These are phyloP conservation scores for Tulasnella sp. DNA, from an alignment of 768 basidiomycete genomes.

Conservation along the genomic window DNA sequence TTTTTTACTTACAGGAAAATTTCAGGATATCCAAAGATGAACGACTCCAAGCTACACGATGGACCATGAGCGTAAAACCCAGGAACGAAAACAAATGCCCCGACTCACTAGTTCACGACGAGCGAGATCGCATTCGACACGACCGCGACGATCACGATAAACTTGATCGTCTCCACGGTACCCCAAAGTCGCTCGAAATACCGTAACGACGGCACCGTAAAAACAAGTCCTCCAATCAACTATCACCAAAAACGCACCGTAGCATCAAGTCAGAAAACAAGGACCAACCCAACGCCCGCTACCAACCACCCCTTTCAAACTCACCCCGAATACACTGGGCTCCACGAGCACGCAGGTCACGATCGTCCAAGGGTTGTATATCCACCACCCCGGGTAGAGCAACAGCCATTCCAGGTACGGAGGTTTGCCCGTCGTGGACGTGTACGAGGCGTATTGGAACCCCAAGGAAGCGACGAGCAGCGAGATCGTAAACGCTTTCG, in stretches of 20 bases:
- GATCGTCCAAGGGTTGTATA: conserved; percentile 89
- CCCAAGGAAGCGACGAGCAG: conserved; percentile 39
- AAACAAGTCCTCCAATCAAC: conserved; percentile 25
- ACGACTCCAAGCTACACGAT: conserved; percentile 48
- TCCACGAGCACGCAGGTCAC: conserved; percentile 85
- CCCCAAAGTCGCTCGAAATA: conserved; percentile 97
- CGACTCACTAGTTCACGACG: conserved; percentile 51
- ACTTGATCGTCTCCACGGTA: conserved; percentile 69
- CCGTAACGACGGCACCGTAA: conserved; percentile 70
- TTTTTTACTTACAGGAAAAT: conserved; percentile 61
- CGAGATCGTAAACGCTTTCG: conserved; percentile 50
- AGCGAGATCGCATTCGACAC: conserved; percentile 83
- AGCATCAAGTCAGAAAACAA: not conserved
- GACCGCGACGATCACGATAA: conserved; percentile 66
- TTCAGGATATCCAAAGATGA: conserved; percentile 55
- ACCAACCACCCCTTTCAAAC: conserved; percentile 21
- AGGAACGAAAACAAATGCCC: not conserved
- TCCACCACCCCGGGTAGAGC: conserved; percentile 65
- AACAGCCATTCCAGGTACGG: conserved; percentile 52
- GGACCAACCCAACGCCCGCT: not conserved
- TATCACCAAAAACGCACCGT: conserved; percentile 63
- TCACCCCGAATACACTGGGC: conserved; percentile 68
- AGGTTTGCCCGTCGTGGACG: conserved; percentile 7
- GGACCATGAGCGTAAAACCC: not conserved
- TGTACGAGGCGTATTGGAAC: conserved; percentile 43